Conservation (phyloP, 208 protist genomes). For the Acanthamoeba polyphaga region DNA sequence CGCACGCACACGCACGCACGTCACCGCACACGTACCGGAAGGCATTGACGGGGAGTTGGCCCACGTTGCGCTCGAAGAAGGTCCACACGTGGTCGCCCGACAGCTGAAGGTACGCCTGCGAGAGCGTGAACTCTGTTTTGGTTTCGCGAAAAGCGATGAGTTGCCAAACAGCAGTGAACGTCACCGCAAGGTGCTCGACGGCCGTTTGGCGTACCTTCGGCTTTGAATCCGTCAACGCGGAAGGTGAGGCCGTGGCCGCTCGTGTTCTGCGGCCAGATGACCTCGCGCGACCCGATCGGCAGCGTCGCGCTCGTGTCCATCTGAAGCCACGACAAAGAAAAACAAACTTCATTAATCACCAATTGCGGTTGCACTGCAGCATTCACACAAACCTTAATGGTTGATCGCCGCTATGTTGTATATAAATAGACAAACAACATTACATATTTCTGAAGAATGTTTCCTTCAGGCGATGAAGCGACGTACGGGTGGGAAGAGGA, state of each 20-base stretch:
- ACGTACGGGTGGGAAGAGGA: background rate
- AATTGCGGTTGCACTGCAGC: background rate
- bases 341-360: too few relatives aligned
- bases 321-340: background rate
- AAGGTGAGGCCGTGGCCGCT: background rate
- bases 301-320: background rate
- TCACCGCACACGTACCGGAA: background rate
- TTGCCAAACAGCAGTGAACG: too few relatives aligned
- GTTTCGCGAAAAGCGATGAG: too few relatives aligned
- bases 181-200: too few relatives aligned
- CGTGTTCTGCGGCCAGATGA: background rate
- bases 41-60: background rate
- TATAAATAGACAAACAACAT: background rate
- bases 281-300: background rate
- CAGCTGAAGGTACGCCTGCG: background rate
- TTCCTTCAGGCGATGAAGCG: too few relatives aligned
- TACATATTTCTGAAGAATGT: too few relatives aligned
- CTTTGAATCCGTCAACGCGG: background rate
- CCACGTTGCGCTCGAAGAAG: background rate
- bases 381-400: too few relatives aligned
- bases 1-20: background rate
- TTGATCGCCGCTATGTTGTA: too few relatives aligned
- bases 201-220: background rate
- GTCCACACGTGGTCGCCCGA: background rate
- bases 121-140: slow-evolving; percentile 4